Evolutionary conservation across 75 land plant genomes (phyloP).

Genomic region (Cryptomeria japonica): DNA sequence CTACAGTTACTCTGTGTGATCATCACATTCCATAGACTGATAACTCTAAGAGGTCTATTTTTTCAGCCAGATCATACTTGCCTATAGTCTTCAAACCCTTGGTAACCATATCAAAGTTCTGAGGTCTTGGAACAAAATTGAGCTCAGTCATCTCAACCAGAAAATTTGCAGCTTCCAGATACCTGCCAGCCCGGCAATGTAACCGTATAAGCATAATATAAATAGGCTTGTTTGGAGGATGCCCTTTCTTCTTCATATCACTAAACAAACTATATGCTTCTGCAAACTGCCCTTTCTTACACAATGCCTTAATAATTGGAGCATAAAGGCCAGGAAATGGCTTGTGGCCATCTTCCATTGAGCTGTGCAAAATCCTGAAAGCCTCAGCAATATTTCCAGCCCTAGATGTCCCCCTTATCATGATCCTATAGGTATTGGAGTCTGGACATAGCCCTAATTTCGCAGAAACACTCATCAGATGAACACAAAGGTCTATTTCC

Average conservation of each 20-base stretch:
- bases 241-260: slow-evolving; percentile 60
- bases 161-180: slow-evolving; percentile 62
- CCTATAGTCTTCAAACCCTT: slow-evolving; percentile 68
- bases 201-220: slow-evolving; percentile 67
- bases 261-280: slow-evolving; percentile 72
- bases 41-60: slow-evolving; percentile 57
- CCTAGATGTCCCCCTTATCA: slow-evolving; percentile 47
- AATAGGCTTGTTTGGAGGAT: slow-evolving; percentile 59
- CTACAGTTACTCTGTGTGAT: neutral
- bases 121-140: slow-evolving; percentile 42
- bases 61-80: slow-evolving; percentile 55
- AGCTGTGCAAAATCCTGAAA: slow-evolving; percentile 39
- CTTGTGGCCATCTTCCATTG: slow-evolving; percentile 56
- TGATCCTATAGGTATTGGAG: slow-evolving; percentile 44
- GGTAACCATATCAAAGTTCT: slow-evolving; percentile 65
- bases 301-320: slow-evolving; percentile 56
- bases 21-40: slow-evolving; percentile 13
- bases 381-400: slow-evolving; percentile 55
- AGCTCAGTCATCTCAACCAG: slow-evolving; percentile 69
- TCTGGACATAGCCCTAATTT: slow-evolving; percentile 50
- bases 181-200: slow-evolving; percentile 60
- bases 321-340: slow-evolving; percentile 79
- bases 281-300: slow-evolving; percentile 52
- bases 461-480: slow-evolving; percentile 34
- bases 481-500: slow-evolving; percentile 43